Base-by-base conservation (phyloP, 129 eudicot species). In the Scalesia atractyloides region DNA sequence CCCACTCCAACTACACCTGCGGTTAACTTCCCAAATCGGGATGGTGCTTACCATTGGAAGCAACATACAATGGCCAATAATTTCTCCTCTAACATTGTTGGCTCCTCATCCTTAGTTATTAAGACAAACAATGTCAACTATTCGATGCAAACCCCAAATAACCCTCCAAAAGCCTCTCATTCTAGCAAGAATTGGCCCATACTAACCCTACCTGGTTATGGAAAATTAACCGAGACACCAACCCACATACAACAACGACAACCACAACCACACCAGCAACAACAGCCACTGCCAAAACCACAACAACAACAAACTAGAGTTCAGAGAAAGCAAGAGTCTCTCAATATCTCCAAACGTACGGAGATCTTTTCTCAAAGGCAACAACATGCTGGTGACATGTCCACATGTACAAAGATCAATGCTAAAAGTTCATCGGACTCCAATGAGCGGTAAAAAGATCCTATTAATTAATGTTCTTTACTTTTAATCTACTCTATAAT, bases 371-470 rank as follows among this genome's bases (percentile, higher is more conserved):
- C 76, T 64, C 86, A 64, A 33, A 73, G 53, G 34, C 34, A 30
- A 30, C 34, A 30, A 30, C 34, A 30, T 30, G 34, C 68, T 18
- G 56, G 51, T 73, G 64, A 50, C 70, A 82, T 64, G 24, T 71
- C 80, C 2, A 83, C 63, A 57, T 68, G 47, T 71, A 30, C 36
- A 18, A 16, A 22, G 3, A n/a, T 5, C 15, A 10, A 43, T 39
- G 16, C 76, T 64, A 85, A 60, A 33, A 73, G 49, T 30, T 58
- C 86, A 49, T 71, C 76, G 15, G 78, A 87, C 76, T 75, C 94
- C 66, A 89, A 81, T 69, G 70, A 79, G 80, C 81, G 97, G 97
- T 92, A 76, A 24, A 39, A 59, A 1, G 18, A 48, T 16, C 16
- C n/a, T 13, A 20, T 48, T 53, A 16, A 20, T 56, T 57, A 22